Conservation (phyloP, 129 eudicot species). For the Pulicaria dysenterica region DNA sequence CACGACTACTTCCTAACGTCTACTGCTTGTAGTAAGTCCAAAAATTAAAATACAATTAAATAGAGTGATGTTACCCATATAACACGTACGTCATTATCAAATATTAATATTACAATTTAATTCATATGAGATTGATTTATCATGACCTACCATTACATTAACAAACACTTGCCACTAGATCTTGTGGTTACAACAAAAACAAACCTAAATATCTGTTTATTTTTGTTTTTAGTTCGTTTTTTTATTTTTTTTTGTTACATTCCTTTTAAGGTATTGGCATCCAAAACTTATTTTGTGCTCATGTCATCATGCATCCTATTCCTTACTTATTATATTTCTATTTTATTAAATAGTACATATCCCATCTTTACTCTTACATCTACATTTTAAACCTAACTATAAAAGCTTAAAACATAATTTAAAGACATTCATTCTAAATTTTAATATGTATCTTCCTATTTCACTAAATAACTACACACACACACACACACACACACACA, state of each 20-base stretch:
- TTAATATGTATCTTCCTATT: no score
- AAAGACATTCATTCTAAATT: no score
- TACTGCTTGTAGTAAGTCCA: no score
- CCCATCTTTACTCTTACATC: no score
- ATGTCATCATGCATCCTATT: constrained; percentile 1
- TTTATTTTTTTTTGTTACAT: not conserved
- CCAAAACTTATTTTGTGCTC: not conserved
- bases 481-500: no score
- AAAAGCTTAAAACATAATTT: no score
- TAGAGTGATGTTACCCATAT: constrained; percentile 3
- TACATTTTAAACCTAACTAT: no score
- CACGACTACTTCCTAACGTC: not conserved
- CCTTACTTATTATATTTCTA: no score
- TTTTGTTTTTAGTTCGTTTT: not conserved
- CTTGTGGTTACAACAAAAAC: constrained; percentile 26
- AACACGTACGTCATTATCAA: constrained; percentile 18
- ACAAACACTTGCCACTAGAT: constrained; percentile 35
- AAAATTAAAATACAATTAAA: not conserved
- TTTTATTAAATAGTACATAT: no score
- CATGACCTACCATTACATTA: constrained; percentile 2
- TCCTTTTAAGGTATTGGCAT: constrained; percentile 3
- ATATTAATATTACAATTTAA: not conserved
- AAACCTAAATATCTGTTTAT: not conserved
- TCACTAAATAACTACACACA: no score
- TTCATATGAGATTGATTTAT: not conserved